Evolutionary conservation across 306 rosid genomes (phyloP).

Genomic region (Prosopis cineraria): DNA sequence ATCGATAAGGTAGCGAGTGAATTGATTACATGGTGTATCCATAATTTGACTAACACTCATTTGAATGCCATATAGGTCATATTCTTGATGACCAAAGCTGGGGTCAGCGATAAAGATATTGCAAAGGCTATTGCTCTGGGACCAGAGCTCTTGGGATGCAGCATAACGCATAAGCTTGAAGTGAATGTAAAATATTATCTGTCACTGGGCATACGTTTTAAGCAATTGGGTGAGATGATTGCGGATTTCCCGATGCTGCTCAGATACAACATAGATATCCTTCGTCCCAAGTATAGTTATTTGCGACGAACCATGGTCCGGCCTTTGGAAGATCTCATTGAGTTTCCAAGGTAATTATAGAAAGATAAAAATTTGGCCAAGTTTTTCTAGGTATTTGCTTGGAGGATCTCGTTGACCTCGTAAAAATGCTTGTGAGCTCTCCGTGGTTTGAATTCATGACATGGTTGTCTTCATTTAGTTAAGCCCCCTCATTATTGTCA

Average conservation of each 20-base stretch:
- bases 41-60: constrained; percentile 21
- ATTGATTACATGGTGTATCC: constrained; percentile 6
- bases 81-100: constrained; percentile 87
- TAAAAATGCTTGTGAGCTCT: constrained; percentile 1
- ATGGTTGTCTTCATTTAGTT: neutral
- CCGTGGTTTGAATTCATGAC: neutral
- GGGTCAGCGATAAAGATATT: constrained; percentile 71
- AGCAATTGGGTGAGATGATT: constrained; percentile 78
- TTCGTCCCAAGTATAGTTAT: constrained; percentile 81
- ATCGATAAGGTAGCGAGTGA: neutral
- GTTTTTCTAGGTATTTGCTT: neutral
- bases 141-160: constrained; percentile 92
- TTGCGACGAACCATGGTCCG: constrained; percentile 86
- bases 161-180: constrained; percentile 80
- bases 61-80: constrained; percentile 60
- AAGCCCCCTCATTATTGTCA: neutral
- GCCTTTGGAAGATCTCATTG: constrained; percentile 74
- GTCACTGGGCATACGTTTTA: constrained; percentile 74
- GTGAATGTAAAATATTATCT: constrained; percentile 70
- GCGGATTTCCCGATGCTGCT: constrained; percentile 92
- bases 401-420: neutral
- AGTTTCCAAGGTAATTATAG: constrained; percentile 74
- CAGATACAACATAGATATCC: constrained; percentile 70
- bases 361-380: too few relatives aligned
- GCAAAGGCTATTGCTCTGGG: constrained; percentile 83